Percentiles rank a stretch among this genome's conserved stretches.
These are phyloP conservation scores for Spinacia oleracea DNA, from an alignment of 179 eudicot species.

Conservation along the genomic window DNA sequence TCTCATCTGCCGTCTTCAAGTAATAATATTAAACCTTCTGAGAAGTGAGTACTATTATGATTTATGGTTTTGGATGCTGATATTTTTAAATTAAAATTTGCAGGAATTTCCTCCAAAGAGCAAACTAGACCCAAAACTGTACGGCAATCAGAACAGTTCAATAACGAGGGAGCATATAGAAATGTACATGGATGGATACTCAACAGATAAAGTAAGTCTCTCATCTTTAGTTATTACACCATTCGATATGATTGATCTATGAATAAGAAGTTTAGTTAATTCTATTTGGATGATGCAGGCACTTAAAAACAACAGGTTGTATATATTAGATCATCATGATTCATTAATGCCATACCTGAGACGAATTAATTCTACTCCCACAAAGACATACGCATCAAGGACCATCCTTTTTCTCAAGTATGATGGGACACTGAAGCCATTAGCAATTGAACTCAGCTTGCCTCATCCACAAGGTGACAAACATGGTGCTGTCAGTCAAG, in stretches of 20 bases:
- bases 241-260: not conserved
- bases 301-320: slow-evolving; percentile 38
- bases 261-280: too few species aligned
- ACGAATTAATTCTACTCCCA: slow-evolving; percentile 39
- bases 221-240: not conserved
- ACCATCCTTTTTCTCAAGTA: slow-evolving; percentile 49
- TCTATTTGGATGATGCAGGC: slow-evolving; percentile 45
- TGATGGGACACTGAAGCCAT: slow-evolving; percentile 49
- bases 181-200: slow-evolving; percentile 56
- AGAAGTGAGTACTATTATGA: not conserved
- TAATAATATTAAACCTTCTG: slow-evolving; percentile 22
- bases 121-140: slow-evolving; percentile 49
- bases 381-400: slow-evolving; percentile 49
- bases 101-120: slow-evolving; percentile 80
- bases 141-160: slow-evolving; percentile 59
- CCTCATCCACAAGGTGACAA: slow-evolving; percentile 43
- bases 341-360: slow-evolving; percentile 47
- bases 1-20: slow-evolving; percentile 54
- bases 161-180: slow-evolving; percentile 52
- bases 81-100: not conserved
- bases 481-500: slow-evolving; percentile 41
- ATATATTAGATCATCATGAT: slow-evolving; percentile 55
- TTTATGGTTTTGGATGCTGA: not conserved
- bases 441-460: slow-evolving; percentile 56
- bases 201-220: slow-evolving; percentile 30